Base-by-base conservation (phyloP, 176 grass and related monocot species). In the Ananas comosus region DNA sequence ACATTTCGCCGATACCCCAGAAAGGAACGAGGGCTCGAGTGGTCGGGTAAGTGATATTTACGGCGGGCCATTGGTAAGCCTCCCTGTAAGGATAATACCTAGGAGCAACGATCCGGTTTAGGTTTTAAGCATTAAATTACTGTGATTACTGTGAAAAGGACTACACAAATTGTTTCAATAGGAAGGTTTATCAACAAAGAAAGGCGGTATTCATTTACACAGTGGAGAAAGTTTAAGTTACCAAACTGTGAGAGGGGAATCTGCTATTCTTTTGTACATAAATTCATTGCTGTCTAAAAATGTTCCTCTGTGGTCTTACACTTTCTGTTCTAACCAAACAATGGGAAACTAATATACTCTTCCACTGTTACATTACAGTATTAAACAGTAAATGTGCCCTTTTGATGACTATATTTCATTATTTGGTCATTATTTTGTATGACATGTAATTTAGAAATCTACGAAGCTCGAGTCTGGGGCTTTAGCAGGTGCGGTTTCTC, bases 91-190 rank as follows among this genome's bases (percentile, higher is more conserved):
- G 77, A 99, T 99, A 80, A 86, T 99, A 70, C 94, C 94, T 29
- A 87, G 94, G 71, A 99, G 94, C 78, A 99, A 84, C 75, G 94
- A 99, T 82, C 94, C 90, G 12, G 72, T 99, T 61, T 93, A 96
- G 74, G 51, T 75, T 21, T 4, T 65, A 77, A 51, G 64, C 33
- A 59, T 42, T 42, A 42, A 42, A 42, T 42, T 42, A 42, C 33
- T 42, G 33, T 42, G 33, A 42, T 42, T 42, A 42, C 33, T 42
- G 33, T 42, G 33, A 42, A 42, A 42, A 42, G 5, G 33, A 7
- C 33, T 42, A 42, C 33, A 42, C 33, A 42, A 42, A 42, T 42
- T 42, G 4, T 42, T 42, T 42, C 33, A 42, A 4, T 42, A 42
- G 33, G 33, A 42, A 42, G 33, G 29, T 33, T 33, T 33, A 58